phyloP scores from a whole-genome alignment of 768 basidiomycete species.

The Termitomyces sp. region DNA sequence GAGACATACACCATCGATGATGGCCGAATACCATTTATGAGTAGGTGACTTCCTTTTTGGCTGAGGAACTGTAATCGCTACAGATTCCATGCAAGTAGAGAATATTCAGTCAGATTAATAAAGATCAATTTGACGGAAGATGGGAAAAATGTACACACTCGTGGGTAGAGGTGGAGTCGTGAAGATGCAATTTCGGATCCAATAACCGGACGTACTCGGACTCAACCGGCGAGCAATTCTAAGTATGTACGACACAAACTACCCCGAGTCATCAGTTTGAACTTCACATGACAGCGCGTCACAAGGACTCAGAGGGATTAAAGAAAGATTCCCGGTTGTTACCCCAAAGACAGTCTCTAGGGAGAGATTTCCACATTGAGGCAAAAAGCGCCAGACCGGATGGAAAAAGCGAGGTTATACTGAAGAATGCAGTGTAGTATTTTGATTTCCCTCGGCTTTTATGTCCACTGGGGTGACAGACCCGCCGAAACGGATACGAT shows the following conservation, averaged over 20 bases:
- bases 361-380: background rate
- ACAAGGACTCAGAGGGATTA: background rate
- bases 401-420: too few relatives aligned
- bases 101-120: background rate
- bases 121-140: background rate
- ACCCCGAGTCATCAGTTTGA: background rate
- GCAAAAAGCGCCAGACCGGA: background rate
- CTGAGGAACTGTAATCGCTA: background rate
- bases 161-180: background rate
- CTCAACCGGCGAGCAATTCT: background rate
- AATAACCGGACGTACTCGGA: background rate
- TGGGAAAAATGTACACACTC: background rate
- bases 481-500: background rate
- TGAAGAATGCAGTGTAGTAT: background rate
- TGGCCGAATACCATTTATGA: background rate
- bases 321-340: background rate
- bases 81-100: background rate
- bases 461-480: background rate
- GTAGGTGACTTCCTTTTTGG: background rate
- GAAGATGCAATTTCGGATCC: background rate
- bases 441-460: background rate
- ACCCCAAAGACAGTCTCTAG: background rate
- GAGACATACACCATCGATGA: background rate
- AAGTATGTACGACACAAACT: background rate
- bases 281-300: background rate